Evolutionary conservation across 2,329 filamentous ascomycete genomes (phyloP).

Genomic region (Teratosphaeria destructans): DNA sequence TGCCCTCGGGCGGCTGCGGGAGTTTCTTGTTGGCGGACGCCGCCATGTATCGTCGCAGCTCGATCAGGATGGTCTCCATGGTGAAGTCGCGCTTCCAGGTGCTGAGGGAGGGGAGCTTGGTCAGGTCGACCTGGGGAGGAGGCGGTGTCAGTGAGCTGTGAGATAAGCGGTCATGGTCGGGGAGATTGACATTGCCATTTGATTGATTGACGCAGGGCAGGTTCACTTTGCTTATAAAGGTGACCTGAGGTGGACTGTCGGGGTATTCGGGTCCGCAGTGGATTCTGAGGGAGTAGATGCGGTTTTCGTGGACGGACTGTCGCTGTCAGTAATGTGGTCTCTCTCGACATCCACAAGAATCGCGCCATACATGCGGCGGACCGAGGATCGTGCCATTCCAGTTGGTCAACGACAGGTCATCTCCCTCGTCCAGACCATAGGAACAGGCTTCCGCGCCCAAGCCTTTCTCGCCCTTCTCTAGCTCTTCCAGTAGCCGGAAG

Average conservation of each 20-base stretch:
- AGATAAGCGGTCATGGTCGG: not conserved
- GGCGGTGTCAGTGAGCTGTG: not conserved
- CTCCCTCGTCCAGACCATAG: conserved; percentile 85
- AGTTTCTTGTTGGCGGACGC: conserved; percentile 87
- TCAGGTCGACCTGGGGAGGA: conserved; percentile 62
- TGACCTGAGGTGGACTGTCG: conserved; percentile 75
- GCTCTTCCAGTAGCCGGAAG: conserved; percentile 91
- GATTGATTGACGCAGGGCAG: conserved; percentile 81
- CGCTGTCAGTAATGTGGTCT: not conserved
- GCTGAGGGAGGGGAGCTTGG: conserved; percentile 71
- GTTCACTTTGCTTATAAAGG: conserved; percentile 91
- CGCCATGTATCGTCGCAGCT: conserved; percentile 84
- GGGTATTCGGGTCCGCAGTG: conserved; percentile 87
- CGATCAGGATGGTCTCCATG: conserved; percentile 87
- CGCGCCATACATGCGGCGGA: conserved; percentile 66
- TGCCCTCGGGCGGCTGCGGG: conserved; percentile 81
- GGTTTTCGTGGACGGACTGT: conserved; percentile 92
- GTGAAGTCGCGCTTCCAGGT: conserved; percentile 90
- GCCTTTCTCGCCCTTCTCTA: conserved; percentile 98
- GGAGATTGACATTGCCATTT: conserved; percentile 55
- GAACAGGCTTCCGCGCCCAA: conserved; percentile 94
- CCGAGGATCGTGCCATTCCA: conserved; percentile 98
- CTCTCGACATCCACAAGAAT: no score
- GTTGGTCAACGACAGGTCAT: conserved; percentile 93
- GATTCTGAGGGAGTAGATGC: conserved; percentile 97